phyloP scores from a whole-genome alignment of 495 filamentous ascomycete species.

The Aspergillus saccharolyticus region DNA sequence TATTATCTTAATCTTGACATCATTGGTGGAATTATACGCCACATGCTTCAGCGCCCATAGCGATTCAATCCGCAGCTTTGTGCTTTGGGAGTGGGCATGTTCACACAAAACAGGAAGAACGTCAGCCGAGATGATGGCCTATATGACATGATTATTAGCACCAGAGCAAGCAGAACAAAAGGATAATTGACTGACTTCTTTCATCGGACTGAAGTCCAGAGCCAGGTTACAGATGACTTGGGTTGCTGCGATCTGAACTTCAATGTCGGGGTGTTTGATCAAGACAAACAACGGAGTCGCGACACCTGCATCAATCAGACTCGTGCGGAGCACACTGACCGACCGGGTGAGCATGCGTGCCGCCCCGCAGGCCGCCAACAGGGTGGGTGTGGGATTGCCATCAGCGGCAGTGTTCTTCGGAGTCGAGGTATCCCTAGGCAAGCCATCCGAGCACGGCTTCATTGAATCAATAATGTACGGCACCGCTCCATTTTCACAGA shows the following conservation, averaged over 20 bases:
- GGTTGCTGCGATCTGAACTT: conserved; percentile 82
- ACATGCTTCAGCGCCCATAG: conserved; percentile 93
- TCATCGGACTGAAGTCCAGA: conserved; percentile 84
- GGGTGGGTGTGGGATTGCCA: conserved; percentile 55
- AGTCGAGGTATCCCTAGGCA: conserved; percentile 26
- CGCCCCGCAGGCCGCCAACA: conserved; percentile 81
- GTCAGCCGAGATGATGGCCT: conserved; percentile 73
- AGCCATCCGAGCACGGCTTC: conserved; percentile 47
- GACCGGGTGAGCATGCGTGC: conserved; percentile 75
- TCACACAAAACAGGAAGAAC: conserved; percentile 73
- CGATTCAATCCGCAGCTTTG: conserved; percentile 68
- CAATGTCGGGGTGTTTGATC: conserved; percentile 66
- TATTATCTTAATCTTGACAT: conserved; percentile 68
- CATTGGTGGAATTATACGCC: conserved; percentile 59
- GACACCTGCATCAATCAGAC: conserved; percentile 78
- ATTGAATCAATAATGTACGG: conserved; percentile 81
- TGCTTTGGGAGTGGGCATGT: conserved; percentile 73
- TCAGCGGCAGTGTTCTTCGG: conserved; percentile 37
- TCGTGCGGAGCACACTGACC: conserved; percentile 76
- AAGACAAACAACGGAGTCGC: conserved; percentile 74
- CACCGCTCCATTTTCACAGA: conserved; percentile 76
- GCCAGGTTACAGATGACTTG: conserved; percentile 78
- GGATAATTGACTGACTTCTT: conserved; percentile 49
- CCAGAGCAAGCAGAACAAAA: background rate
- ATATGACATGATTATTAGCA: conserved; percentile 17